These are phyloP conservation scores for Tilletiopsis washingtonensis DNA, from an alignment of 1,284 basidiomycete genomes.

Conservation along the genomic window DNA sequence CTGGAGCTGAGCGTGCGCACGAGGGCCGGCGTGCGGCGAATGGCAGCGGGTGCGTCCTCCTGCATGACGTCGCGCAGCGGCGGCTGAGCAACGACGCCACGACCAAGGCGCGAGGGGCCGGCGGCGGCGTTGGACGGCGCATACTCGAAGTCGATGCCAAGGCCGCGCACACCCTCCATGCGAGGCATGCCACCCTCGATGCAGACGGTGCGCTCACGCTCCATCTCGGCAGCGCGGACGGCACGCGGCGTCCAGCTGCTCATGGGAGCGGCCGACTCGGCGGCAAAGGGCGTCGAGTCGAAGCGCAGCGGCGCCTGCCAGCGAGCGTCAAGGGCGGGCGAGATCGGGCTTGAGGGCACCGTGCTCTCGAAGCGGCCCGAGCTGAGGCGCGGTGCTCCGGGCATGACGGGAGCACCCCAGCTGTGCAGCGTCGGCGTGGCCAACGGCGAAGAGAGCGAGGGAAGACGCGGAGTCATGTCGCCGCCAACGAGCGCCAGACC, in stretches of 20 bases:
- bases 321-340: not conserved
- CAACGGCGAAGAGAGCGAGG: not conserved
- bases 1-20: not conserved
- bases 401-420: no score
- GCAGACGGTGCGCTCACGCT: not conserved
- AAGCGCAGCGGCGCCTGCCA: slow-evolving; percentile 5
- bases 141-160: not conserved
- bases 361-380: not conserved
- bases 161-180: not conserved
- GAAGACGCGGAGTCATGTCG: not conserved
- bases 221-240: not conserved
- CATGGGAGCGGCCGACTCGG: not conserved
- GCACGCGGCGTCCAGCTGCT: not conserved
- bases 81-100: no score
- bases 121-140: not conserved
- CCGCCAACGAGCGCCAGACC: no score
- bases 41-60: no score
- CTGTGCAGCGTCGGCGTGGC: no score
- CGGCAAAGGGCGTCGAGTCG: not conserved
- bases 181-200: slow-evolving; percentile 3
- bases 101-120: no score
- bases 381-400: not conserved
- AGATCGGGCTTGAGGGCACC: not conserved
- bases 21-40: no score
- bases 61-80: not conserved